phyloP scores from a whole-genome alignment of 768 basidiomycete species.

The Lactarius trivialis region DNA sequence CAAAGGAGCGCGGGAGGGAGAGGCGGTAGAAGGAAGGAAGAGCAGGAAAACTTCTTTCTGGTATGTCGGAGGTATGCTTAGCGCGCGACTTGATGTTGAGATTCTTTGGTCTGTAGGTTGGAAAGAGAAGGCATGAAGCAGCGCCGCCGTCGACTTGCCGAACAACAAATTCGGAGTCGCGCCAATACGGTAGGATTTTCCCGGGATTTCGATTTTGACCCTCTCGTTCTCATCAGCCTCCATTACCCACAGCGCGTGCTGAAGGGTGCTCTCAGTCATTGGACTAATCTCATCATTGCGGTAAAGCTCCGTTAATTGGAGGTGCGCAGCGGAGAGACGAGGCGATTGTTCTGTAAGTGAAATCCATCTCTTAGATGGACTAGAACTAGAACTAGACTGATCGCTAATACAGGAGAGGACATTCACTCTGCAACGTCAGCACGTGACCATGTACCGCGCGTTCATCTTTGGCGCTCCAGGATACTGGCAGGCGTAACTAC shows the following conservation, averaged over 20 bases:
- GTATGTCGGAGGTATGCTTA: constrained; percentile 26
- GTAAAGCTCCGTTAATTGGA: constrained; percentile 70
- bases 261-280: constrained; percentile 43
- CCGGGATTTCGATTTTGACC: not conserved
- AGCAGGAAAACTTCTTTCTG: constrained; percentile 32
- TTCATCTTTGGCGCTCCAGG: constrained; percentile 70
- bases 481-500: constrained; percentile 55
- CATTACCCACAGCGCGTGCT: constrained; percentile 47
- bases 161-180: constrained; percentile 16
- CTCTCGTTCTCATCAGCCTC: not conserved
- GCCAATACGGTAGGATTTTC: constrained; percentile 1
- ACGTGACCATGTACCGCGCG: constrained; percentile 55
- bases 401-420: constrained; percentile 35
- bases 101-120: constrained; percentile 10
- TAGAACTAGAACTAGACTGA: not conserved
- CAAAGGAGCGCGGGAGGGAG: constrained; percentile 40
- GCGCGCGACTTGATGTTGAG: not conserved
- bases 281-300: constrained; percentile 71
- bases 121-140: constrained; percentile 17
- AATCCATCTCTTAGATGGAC: not conserved
- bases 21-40: constrained; percentile 36
- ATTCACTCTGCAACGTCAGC: constrained; percentile 52
- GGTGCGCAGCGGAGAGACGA: constrained; percentile 43
- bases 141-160: constrained; percentile 19
- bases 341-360: constrained; percentile 33